Evolutionary conservation across 2,329 filamentous ascomycete genomes (phyloP).

Genomic region (Thelonectria rubi): DNA sequence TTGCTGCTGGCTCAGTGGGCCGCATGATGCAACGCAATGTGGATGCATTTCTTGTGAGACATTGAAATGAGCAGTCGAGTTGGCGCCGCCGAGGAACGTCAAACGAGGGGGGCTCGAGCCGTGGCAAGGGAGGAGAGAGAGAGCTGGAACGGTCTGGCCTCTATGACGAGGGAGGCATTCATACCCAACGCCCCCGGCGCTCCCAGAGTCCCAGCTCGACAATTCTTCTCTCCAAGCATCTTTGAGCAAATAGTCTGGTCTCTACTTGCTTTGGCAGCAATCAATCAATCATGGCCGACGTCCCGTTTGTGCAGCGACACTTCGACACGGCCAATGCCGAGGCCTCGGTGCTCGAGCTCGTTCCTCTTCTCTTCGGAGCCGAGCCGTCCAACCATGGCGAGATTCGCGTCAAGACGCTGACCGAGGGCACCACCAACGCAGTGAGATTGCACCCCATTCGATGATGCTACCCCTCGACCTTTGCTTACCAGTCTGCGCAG

Average conservation of each 20-base stretch:
- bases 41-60: conserved; percentile 2
- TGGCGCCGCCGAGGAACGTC: not conserved
- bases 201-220: too few species aligned
- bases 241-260: not conserved
- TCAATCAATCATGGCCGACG: not conserved
- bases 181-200: not conserved
- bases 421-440: conserved; percentile 36
- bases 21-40: not conserved
- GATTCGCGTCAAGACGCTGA: conserved; percentile 22
- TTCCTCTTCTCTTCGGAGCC: conserved; percentile 26
- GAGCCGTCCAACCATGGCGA: not conserved
- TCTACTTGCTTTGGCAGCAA: not conserved
- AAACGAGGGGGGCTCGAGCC: not conserved
- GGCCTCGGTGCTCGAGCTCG: conserved; percentile 24
- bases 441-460: conserved; percentile 17
- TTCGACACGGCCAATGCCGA: conserved; percentile 28
- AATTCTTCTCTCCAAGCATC: not conserved
- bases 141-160: not conserved
- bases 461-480: not conserved
- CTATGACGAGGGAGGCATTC: not conserved
- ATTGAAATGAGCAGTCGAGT: not conserved
- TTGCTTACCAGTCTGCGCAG: conserved; percentile 23
- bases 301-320: conserved; percentile 27
- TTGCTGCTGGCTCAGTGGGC: not conserved
- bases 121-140: not conserved